Evolutionary conservation across 768 basidiomycete genomes (phyloP).

Genomic region (Pseudohyphozyma bogoriensis): DNA sequence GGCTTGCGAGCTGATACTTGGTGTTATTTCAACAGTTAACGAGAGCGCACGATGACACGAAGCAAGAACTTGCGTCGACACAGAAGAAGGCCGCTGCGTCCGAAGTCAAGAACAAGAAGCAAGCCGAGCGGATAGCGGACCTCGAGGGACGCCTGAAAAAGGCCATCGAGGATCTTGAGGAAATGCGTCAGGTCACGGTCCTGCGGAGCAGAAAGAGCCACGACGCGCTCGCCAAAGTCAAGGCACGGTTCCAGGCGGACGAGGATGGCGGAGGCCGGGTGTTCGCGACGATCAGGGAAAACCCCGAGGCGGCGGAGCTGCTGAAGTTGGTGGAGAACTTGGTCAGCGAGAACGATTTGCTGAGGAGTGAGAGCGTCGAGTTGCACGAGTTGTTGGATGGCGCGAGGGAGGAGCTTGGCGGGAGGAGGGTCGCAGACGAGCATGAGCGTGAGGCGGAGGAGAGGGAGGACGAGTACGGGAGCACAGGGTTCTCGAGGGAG

Average conservation of each 20-base stretch:
- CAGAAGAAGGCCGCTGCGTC: conserved; percentile 56
- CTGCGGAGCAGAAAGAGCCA: conserved; percentile 12
- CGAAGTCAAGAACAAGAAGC: conserved; percentile 48
- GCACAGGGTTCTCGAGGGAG: neutral
- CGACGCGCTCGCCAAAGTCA: conserved; percentile 14
- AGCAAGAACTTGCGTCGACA: conserved; percentile 68
- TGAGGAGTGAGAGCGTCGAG: conserved; percentile 26
- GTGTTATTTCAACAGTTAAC: too few relatives aligned
- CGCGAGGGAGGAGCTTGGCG: conserved; percentile 27
- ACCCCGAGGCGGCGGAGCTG: conserved; percentile 23
- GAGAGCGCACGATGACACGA: conserved; percentile 64
- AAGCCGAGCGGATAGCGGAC: conserved; percentile 11
- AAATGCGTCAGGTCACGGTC: conserved; percentile 29
- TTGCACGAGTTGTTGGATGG: conserved; percentile 26
- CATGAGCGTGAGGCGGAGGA: conserved; percentile 7
- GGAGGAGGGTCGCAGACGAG: conserved; percentile 10
- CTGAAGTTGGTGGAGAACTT: conserved; percentile 28
- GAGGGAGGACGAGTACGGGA: conserved; percentile 13
- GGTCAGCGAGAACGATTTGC: conserved; percentile 22
- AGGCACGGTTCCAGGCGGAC: neutral
- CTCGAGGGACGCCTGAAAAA: conserved; percentile 16
- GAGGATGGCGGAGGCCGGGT: neutral
- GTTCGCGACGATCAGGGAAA: neutral
- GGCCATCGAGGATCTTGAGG: conserved; percentile 24
- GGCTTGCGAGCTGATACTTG: too few relatives aligned